These are phyloP conservation scores for Fusarium brevicatenulatum DNA, from an alignment of 2,329 filamentous ascomycete genomes.

Conservation along the genomic window DNA sequence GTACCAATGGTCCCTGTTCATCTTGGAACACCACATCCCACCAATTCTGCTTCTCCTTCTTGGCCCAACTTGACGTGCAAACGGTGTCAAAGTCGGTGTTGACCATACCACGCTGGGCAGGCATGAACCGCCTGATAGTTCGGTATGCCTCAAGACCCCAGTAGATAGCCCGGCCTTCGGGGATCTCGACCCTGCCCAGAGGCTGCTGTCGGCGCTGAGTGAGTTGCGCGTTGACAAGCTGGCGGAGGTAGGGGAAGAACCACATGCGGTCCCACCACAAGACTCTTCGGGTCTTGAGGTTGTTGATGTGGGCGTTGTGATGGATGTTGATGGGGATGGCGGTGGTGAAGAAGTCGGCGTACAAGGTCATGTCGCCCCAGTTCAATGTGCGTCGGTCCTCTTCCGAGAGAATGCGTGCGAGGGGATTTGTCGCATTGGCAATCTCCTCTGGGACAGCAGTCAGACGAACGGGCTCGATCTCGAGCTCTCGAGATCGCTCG, in stretches of 20 bases:
- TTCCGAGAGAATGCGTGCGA: neutral
- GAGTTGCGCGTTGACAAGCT: slow-evolving; percentile 22
- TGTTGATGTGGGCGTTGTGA: slow-evolving; percentile 37
- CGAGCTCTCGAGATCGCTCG: slow-evolving; percentile 19
- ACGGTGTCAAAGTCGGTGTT: slow-evolving; percentile 2
- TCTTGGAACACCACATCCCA: slow-evolving; percentile 24
- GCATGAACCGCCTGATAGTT: slow-evolving; percentile 21
- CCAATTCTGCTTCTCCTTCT: slow-evolving; percentile 25
- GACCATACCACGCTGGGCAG: neutral
- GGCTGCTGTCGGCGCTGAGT: slow-evolving; percentile 9
- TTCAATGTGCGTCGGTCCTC: neutral
- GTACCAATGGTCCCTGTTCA: slow-evolving; percentile 3
- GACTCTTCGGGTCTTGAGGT: slow-evolving; percentile 23
- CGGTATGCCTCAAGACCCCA: slow-evolving; percentile 27
- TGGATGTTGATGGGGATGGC: slow-evolving; percentile 37
- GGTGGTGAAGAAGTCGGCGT: slow-evolving; percentile 37
- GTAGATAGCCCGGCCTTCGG: slow-evolving; percentile 18
- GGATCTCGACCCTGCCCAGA: slow-evolving; percentile 2
- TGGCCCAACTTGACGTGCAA: slow-evolving; percentile 15
- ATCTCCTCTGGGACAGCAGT: slow-evolving; percentile 29
- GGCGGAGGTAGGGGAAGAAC: slow-evolving; percentile 35
- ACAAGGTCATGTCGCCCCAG: slow-evolving; percentile 40
- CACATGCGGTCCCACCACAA: slow-evolving; percentile 39
- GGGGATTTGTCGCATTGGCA: slow-evolving; percentile 14
- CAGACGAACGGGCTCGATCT: slow-evolving; percentile 31